Conservation (phyloP, 306 rosid species). For the Citrullus mucosospermus region DNA sequence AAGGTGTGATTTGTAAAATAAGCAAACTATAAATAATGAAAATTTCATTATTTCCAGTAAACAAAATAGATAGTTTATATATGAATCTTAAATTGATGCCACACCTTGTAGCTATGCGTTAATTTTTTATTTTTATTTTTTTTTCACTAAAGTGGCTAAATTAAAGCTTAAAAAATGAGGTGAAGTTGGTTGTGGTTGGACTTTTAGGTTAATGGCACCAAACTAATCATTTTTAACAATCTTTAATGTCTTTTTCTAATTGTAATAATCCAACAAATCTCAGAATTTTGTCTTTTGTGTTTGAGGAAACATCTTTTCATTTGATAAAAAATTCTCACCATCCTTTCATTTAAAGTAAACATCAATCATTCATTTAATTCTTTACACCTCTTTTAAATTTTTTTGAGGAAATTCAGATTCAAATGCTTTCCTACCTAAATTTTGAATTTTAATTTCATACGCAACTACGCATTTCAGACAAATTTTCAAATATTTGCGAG, state of each 20-base stretch:
- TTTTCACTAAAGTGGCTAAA: background rate
- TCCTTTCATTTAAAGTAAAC: background rate
- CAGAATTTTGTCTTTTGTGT: background rate
- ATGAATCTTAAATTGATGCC: background rate
- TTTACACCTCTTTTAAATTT: background rate
- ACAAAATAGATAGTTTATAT: background rate
- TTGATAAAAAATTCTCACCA: slow-evolving; percentile 1
- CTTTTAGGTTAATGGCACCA: background rate
- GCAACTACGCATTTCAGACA: background rate
- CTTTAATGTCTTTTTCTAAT: slow-evolving; percentile 1
- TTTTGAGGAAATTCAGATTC: background rate
- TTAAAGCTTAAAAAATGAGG: background rate
- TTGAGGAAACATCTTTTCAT: slow-evolving; percentile 8
- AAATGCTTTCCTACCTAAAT: background rate
- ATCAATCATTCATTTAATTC: background rate
- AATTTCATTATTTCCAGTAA: background rate
- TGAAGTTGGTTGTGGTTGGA: slow-evolving; percentile 7
- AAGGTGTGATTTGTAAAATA: background rate
- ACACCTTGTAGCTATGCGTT: background rate
- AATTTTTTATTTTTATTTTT: background rate
- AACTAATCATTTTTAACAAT: slow-evolving; percentile 5
- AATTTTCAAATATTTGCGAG: background rate
- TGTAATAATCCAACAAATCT: background rate
- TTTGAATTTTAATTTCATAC: background rate
- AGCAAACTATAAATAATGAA: background rate